Evolutionary conservation across 805 yeast genomes (phyloP), one percentile per base, ranked within the genome.

Genomic region (Teunomyces gatunensis): DNA sequence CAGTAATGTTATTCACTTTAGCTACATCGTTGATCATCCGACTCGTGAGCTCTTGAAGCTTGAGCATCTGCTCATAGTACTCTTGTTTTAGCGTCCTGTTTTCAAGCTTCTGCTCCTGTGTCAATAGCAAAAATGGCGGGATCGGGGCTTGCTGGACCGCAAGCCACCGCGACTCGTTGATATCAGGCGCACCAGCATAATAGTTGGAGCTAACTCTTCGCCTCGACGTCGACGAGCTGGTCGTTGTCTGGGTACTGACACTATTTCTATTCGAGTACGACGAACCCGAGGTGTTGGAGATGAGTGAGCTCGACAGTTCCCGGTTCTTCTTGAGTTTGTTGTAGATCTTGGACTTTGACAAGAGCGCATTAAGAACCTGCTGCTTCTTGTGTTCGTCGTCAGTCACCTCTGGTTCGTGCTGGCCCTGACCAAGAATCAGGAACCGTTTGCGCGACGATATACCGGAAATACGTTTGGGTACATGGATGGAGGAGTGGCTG

Each of bases 311-410:
- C 6, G 63, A 52, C 63, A 67, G 70, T 39, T 71, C 75, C 4
- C 75, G 55, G 45, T 67, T 60, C 45, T 67, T 69, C 48, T 63
- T 70, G 20, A 71, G 54, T 46, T 65, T 64, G 48, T 64, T 65
- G 50, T 71, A 72, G 33, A 72, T 56, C 48, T 61, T 60, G 3
- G 74, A 63, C 47, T 71, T 72, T 13, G 69, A 54, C 23, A 66
- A 54, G 20, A 66, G 46, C 13, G 54, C 47, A 46, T 60, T 60
- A 21, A 60, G 46, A 1, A 53, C 53, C 43, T 56, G 63, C 39
- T 56, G 57, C 30, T 53, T 56, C 42, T 49, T 52, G 37, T 50
- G 41, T 7, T 57, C 61, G 7, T 58, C 61, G 3, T 54, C 58
- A 7, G 29, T 37, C 34, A 42, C 29, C 1, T 29, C 44, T 11